Evolutionary conservation across 2,329 filamentous ascomycete genomes (phyloP).

Genomic region (Colletotrichum trifolii): DNA sequence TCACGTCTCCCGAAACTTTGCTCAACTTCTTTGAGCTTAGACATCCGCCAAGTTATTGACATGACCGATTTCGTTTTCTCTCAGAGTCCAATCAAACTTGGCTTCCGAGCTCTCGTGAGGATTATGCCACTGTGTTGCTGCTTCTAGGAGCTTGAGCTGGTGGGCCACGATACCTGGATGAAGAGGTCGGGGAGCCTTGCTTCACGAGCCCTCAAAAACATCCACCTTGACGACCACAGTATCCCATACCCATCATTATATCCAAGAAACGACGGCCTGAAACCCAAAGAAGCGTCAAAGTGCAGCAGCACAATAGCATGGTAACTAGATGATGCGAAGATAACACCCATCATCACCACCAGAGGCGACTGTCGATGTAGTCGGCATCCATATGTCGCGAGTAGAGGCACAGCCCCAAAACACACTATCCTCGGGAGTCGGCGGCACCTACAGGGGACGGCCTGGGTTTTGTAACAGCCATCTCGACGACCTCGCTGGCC

Average conservation of each 20-base stretch:
- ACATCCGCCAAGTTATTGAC: not conserved
- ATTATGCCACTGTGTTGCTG: not conserved
- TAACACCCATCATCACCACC: too few relatives aligned
- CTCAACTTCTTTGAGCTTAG: constrained; percentile 6
- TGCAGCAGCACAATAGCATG: too few relatives aligned
- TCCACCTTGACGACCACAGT: too few relatives aligned
- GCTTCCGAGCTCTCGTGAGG: not conserved
- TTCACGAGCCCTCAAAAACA: too few relatives aligned
- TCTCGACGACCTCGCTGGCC: constrained; percentile 39
- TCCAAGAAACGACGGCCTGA: too few relatives aligned
- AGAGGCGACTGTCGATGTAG: not conserved
- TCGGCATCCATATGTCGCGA: constrained; percentile 2
- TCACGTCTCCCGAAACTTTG: constrained; percentile 13
- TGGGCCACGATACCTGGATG: too few relatives aligned
- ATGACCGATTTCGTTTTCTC: not conserved
- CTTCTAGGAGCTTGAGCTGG: too few relatives aligned
- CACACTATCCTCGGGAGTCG: not conserved
- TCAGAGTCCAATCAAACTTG: not conserved
- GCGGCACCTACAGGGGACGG: constrained; percentile 31
- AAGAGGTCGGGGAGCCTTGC: too few relatives aligned
- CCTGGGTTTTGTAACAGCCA: constrained; percentile 22
- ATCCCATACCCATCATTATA: too few relatives aligned
- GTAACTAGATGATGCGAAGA: too few relatives aligned
- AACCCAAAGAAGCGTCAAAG: too few relatives aligned
- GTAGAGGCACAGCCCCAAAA: constrained; percentile 20